Conservation (phyloP, 495 filamentous ascomycete genomes). For the Cenococcum geophilum region DNA sequence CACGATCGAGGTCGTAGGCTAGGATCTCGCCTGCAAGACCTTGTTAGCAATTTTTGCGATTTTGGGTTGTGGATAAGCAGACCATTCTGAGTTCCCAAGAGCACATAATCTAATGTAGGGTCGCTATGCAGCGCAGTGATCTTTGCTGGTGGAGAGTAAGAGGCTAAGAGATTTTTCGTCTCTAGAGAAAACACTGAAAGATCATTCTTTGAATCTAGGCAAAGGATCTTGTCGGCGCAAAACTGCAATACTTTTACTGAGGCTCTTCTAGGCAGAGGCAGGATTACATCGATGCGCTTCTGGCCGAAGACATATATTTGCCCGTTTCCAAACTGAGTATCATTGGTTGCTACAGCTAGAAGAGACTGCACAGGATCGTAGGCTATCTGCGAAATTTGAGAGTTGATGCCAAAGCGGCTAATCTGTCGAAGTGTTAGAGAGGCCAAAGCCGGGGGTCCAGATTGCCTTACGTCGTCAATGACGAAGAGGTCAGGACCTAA, state of each 20-base stretch:
- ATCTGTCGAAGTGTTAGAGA: slow-evolving; percentile 44
- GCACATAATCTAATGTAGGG: slow-evolving; percentile 82
- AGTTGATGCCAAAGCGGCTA: slow-evolving; percentile 78
- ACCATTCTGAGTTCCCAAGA: slow-evolving; percentile 44
- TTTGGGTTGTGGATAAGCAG: not conserved
- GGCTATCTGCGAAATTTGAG: slow-evolving; percentile 68
- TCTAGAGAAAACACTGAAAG: slow-evolving; percentile 71
- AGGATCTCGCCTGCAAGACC: slow-evolving; percentile 59
- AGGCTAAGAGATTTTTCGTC: slow-evolving; percentile 50
- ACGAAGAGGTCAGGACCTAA: slow-evolving; percentile 67
- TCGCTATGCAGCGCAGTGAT: slow-evolving; percentile 70
- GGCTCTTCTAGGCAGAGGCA: slow-evolving; percentile 57
- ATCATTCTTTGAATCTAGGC: slow-evolving; percentile 78
- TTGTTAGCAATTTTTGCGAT: not conserved
- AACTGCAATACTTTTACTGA: slow-evolving; percentile 69
- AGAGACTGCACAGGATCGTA: slow-evolving; percentile 94
- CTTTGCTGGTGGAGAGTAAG: slow-evolving; percentile 65
- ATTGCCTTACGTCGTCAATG: slow-evolving; percentile 62
- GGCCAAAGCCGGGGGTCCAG: slow-evolving; percentile 20
- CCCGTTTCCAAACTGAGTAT: slow-evolving; percentile 64
- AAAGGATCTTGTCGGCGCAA: slow-evolving; percentile 70
- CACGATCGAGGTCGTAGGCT: slow-evolving; percentile 84
- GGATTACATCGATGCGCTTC: slow-evolving; percentile 64
- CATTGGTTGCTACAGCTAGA: slow-evolving; percentile 83
- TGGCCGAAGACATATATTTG: slow-evolving; percentile 90